phyloP scores from a whole-genome alignment of 1,284 basidiomycete genomes.

The Boletus mariae region DNA sequence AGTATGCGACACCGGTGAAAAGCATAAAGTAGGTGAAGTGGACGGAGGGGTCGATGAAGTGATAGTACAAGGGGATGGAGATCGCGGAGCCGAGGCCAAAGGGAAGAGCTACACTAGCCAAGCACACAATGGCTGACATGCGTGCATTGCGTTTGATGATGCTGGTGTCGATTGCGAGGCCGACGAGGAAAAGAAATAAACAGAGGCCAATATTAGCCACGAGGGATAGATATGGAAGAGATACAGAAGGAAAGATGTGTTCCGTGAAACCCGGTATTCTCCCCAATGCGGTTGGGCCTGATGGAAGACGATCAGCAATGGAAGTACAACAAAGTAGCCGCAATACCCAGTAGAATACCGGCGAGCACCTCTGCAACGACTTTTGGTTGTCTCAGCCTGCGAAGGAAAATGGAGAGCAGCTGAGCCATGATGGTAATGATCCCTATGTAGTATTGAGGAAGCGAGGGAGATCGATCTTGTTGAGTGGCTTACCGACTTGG shows the following conservation, averaged over 20 bases:
- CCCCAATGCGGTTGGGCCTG: conserved; percentile 56
- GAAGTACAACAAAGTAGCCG: background rate
- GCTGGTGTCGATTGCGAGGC: conserved; percentile 79
- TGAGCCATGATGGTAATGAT: conserved; percentile 67
- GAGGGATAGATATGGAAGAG: conserved; percentile 73
- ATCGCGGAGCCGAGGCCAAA: conserved; percentile 85
- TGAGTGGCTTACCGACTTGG: conserved; percentile 48
- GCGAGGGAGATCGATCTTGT: background rate
- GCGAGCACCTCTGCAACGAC: conserved; percentile 77
- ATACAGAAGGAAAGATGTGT: conserved; percentile 70
- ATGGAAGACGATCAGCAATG: background rate
- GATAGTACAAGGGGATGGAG: conserved; percentile 41
- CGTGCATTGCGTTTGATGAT: conserved; percentile 78
- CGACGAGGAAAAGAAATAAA: conserved; percentile 87
- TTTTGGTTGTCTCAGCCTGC: conserved; percentile 61
- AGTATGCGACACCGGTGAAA: conserved; percentile 88
- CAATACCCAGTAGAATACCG: conserved; percentile 60
- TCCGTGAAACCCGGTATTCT: conserved; percentile 33
- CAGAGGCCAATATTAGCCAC: conserved; percentile 87
- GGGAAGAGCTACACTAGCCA: conserved; percentile 71
- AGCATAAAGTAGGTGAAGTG: conserved; percentile 88
- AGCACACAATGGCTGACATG: conserved; percentile 53
- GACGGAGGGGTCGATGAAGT: conserved; percentile 40
- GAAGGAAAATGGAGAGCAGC: conserved; percentile 52
- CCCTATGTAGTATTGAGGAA: conserved; percentile 28